Conservation (phyloP, 2,329 filamentous ascomycete genomes). For the Daldinia eschscholtzii region DNA sequence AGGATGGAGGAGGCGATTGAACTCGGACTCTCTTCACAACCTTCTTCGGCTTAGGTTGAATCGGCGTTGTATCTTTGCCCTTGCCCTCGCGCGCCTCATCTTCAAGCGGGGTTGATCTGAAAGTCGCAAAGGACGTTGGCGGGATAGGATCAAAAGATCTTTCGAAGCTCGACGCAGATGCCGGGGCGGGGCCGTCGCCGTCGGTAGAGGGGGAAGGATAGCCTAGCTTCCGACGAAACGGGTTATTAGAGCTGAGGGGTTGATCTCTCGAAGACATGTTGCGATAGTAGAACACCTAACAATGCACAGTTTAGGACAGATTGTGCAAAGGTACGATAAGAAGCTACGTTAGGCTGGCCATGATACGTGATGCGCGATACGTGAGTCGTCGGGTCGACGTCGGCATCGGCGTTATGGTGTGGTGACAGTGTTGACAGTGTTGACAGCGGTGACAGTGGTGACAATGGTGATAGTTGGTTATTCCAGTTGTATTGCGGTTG, state of each 20-base stretch:
- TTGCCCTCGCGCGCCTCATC: slow-evolving; percentile 37
- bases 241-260: slow-evolving; percentile 62
- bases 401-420: slow-evolving; percentile 6
- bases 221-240: slow-evolving; percentile 62
- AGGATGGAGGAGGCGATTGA: slow-evolving; percentile 72
- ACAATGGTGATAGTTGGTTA: neutral
- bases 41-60: slow-evolving; percentile 58
- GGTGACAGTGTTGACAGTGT: neutral
- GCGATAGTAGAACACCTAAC: slow-evolving; percentile 15
- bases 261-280: slow-evolving; percentile 55
- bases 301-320: slow-evolving; percentile 25
- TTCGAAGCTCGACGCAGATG: slow-evolving; percentile 38
- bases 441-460: neutral
- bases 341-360: slow-evolving; percentile 40
- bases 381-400: slow-evolving; percentile 26
- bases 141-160: slow-evolving; percentile 30
- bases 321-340: slow-evolving; percentile 22
- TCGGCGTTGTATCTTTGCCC: slow-evolving; percentile 51
- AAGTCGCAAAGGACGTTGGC: slow-evolving; percentile 50
- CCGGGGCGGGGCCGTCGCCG: slow-evolving; percentile 36
- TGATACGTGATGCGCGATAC: slow-evolving; percentile 23
- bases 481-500: neutral
- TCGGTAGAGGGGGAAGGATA: slow-evolving; percentile 41
- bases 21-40: slow-evolving; percentile 76
- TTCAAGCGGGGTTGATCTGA: slow-evolving; percentile 52